These are phyloP conservation scores for Cornus suecica DNA, from an alignment of 148 eudicot genomes.

Conservation along the genomic window DNA sequence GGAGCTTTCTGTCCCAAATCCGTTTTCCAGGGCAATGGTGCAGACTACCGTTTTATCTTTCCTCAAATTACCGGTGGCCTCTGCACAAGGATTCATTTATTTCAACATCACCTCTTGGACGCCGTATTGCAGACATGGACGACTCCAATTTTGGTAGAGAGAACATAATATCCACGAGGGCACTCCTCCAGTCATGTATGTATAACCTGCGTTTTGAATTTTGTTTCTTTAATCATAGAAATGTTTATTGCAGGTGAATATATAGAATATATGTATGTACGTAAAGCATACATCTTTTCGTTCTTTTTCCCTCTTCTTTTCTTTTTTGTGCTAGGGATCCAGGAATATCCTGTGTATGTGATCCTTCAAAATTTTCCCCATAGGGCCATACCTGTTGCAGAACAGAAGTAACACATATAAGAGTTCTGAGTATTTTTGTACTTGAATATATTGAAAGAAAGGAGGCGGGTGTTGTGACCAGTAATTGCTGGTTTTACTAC, in stretches of 20 bases:
- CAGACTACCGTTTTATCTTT: not conserved
- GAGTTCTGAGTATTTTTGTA: too few species aligned
- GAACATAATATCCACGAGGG: not conserved
- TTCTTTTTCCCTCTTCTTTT: not conserved
- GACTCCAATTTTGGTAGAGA: conserved; percentile 4
- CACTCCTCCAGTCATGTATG: not conserved
- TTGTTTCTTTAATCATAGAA: not conserved
- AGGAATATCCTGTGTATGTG: not conserved
- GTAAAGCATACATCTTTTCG: not conserved
- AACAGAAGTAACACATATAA: too few species aligned
- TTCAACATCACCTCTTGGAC: not conserved
- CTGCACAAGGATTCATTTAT: conserved; percentile 1
- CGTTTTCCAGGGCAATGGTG: not conserved
- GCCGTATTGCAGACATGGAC: conserved; percentile 5
- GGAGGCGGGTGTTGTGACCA: too few species aligned
- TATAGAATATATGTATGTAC: conserved; percentile 2
- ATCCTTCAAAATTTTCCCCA: too few species aligned
- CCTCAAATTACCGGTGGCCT: not conserved
- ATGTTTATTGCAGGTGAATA: not conserved
- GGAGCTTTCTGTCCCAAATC: not conserved
- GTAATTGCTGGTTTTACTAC: too few species aligned
- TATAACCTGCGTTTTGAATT: not conserved
- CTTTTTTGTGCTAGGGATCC: not conserved
- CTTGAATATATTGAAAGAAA: too few species aligned
- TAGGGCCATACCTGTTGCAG: too few species aligned